Base-by-base conservation (phyloP, 106 monocot genomes). In the Iris macrosiphon region DNA sequence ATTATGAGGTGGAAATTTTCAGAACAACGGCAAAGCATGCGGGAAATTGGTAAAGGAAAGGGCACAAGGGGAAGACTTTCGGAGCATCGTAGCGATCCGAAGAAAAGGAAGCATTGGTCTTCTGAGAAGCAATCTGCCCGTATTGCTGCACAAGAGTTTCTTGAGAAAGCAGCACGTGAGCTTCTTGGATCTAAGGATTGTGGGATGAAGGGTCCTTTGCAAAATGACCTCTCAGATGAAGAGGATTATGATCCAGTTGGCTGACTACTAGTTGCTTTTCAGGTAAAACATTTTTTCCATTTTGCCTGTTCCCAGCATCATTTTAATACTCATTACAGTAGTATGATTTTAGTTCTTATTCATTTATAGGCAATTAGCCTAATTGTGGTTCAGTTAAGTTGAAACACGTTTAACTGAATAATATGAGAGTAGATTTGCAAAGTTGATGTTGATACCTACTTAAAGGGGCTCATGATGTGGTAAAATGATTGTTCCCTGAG, bases 101-200 rank as follows among this genome's bases (percentile, higher is more conserved):
- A 84, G 72, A 93, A 85, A 67, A 73, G 78, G 62, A 95, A 76
- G 32, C 46, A 71, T 26, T 68, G 73, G 18, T 28, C 68, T 7
- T 23, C 66, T 2, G 78, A 78, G 28, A 66, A 33, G 7, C 62
- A 50, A 33, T 88, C 84, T 48, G 76, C 62, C 26, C 72, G 85
- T 61, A 63, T 59, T 45, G 84, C 81, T 64, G 85, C 85, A 24
- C 62, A 85, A 29, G 94, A 95, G 62, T 95, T 95, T 49, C 81
- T 95, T 40, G 76, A 84, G 68, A 95, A 95, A 73, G 94, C 94
- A 35, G 68, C 85, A 31, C 69, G 55, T 29, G 94, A 95, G 52
- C 81, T 95, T 64, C 51, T 81, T 37, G 66, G 81, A 15, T 40
- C 68, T 45, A 73, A 52, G 52, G 40, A 68, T 59, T 29, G 30